phyloP scores from a whole-genome alignment of 73 alveolate genomes.

The Paramecium sexaurelia region DNA sequence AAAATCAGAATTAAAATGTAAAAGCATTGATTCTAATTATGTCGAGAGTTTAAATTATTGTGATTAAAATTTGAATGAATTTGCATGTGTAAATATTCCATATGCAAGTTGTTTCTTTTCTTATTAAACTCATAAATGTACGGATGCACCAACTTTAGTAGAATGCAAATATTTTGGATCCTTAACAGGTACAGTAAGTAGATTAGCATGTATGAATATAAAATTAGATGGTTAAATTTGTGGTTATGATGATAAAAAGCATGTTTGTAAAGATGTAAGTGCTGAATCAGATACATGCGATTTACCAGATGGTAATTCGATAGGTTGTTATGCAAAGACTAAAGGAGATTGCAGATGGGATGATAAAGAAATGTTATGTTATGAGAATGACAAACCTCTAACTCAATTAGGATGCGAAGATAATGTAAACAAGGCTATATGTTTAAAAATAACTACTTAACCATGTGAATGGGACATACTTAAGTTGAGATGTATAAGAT shows the following conservation, averaged over 20 bases:
- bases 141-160: not conserved
- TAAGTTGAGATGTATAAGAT: not conserved
- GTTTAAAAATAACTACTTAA: not conserved
- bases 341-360: slow-evolving; percentile 4
- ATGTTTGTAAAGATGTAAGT: not conserved
- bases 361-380: not conserved
- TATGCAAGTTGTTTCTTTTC: slow-evolving; percentile 4
- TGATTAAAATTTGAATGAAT: not conserved
- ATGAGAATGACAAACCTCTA: not conserved
- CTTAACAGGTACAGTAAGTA: not conserved
- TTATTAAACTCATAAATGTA: not conserved
- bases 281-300: not conserved
- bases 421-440: not conserved
- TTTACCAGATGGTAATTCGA: not conserved
- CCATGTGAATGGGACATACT: slow-evolving; percentile 51
- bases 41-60: not conserved
- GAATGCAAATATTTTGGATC: not conserved
- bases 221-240: slow-evolving; percentile 20
- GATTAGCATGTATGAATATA: not conserved
- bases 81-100: not conserved
- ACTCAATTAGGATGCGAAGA: slow-evolving; percentile 7
- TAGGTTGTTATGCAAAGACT: slow-evolving; percentile 18
- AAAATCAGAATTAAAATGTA: not conserved
- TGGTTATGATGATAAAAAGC: slow-evolving; percentile 23
- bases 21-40: not conserved